These are phyloP conservation scores for Rhinocladiella similis DNA, from an alignment of 2,329 filamentous ascomycete species.

Conservation along the genomic window DNA sequence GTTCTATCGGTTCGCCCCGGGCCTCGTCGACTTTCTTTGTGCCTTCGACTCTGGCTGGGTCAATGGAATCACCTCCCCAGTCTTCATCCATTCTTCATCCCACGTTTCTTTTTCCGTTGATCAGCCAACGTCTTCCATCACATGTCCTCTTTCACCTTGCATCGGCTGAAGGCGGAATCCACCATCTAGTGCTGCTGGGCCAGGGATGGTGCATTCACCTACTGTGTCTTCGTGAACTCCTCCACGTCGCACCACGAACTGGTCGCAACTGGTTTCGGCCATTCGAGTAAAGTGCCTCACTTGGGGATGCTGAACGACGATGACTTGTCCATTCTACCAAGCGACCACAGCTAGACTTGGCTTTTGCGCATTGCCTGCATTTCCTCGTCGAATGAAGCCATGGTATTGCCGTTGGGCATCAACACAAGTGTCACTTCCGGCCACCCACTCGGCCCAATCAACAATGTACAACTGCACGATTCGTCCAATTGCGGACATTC, in stretches of 20 bases:
- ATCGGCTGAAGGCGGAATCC: neutral
- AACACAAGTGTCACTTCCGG: slow-evolving; percentile 18
- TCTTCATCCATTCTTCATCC: neutral
- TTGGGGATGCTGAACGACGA: slow-evolving; percentile 9
- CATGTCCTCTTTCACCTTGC: neutral
- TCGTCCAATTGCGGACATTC: slow-evolving; percentile 19
- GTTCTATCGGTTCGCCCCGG: slow-evolving; percentile 3
- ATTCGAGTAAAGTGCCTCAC: slow-evolving; percentile 1
- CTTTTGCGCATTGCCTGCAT: slow-evolving; percentile 4
- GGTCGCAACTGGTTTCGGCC: slow-evolving; percentile 3
- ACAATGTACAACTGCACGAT: slow-evolving; percentile 9
- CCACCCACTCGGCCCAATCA: slow-evolving; percentile 23
- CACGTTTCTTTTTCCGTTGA: neutral
- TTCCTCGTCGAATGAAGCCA: slow-evolving; percentile 10
- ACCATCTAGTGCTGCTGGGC: too few relatives aligned
- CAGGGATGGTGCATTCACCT: slow-evolving; percentile 9
- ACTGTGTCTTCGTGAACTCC: slow-evolving; percentile 15
- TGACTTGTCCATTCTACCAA: neutral
- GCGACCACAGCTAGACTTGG: neutral
- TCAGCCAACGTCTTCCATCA: neutral
- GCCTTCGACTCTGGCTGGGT: neutral
- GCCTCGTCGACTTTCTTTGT: neutral
- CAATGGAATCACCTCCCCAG: neutral
- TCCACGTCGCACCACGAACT: slow-evolving; percentile 20
- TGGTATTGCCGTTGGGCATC: slow-evolving; percentile 20